Evolutionary conservation across 2,329 filamentous ascomycete genomes (phyloP), one percentile per base, ranked within the genome.

Genomic region (Clonostachys rosea): DNA sequence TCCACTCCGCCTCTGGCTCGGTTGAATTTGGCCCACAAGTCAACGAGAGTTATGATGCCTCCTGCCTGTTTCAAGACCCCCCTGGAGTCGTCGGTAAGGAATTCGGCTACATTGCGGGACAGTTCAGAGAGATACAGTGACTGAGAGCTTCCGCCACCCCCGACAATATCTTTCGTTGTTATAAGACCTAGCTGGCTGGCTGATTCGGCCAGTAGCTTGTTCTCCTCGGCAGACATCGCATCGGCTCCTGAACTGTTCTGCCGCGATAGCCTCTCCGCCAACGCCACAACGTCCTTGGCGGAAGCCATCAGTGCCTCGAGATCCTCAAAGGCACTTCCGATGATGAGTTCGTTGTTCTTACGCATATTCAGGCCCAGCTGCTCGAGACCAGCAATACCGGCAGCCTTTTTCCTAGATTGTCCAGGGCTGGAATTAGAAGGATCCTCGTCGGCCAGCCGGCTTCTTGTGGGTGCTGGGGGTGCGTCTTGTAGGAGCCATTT

Each of bases 271-370:
- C 84, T 84, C 65, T 97, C 92, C 1, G 94, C 94, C 40, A 99
- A 83, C 6, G 91, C 90, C 44, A 97, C 86, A 43, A 99, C 90
- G 62, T 99, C 90, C 62, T 97, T 96, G 6, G 94, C 94, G 5
- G 92, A 96, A 4, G 91, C 90, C 92, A 97, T 99, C 36, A 99
- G 75, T 5, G 94, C 91, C 62, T 97, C 92, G 1, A 99, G 79
- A 59, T 99, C 94, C 62, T 96, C 92, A 59, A 99, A 99, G 0
- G 94, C 91, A 54, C 82, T 91, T 24, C 92, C 92, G 53, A 99
- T 96, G 44, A 96, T 85, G 10, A 90, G 70, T 65, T 96, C 91
- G 57, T 96, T 97, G 64, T 95, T 96, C 69, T 89, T 92, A 48
- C 90, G 86, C 59, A 91, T 81, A 56, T 91, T 89, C 6, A 92